Percentiles rank a stretch among this genome's conserved stretches.
Conservation (phyloP, 2,329 filamentous ascomycete genomes). For the Penicillium brevicompactum region DNA sequence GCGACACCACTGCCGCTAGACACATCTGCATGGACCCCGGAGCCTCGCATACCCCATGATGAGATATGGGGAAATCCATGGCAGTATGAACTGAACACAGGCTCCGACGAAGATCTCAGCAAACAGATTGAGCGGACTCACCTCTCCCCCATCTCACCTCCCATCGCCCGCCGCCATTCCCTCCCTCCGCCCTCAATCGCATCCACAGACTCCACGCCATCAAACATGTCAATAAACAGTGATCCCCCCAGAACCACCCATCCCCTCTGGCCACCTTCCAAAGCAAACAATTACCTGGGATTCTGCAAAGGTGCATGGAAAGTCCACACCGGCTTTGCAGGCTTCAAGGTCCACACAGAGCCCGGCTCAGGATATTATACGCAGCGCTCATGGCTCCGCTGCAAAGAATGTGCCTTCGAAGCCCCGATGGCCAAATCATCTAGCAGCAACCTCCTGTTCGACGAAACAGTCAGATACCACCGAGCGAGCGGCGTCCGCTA, state of each 20-base stretch:
- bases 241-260: conserved; percentile 1
- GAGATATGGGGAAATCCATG: not conserved
- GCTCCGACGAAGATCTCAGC: not conserved
- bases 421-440: conserved; percentile 30
- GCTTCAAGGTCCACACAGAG: conserved; percentile 17
- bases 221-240: conserved; percentile 6
- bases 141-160: not conserved
- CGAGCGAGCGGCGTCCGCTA: conserved; percentile 42
- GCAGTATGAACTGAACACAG: not conserved
- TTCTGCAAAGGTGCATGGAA: conserved; percentile 53
- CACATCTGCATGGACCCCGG: not conserved
- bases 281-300: conserved; percentile 38
- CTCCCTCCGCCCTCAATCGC: conserved; percentile 9
- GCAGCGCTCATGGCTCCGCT: conserved; percentile 39
- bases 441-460: conserved; percentile 21
- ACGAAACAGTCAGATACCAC: conserved; percentile 31
- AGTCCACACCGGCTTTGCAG: conserved; percentile 28
- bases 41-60: not conserved
- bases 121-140: not conserved
- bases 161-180: not conserved
- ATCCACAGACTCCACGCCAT: conserved; percentile 12
- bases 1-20: not conserved
- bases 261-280: conserved; percentile 33
- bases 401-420: conserved; percentile 48
- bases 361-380: conserved; percentile 24